A percentile compares a stretch with the other conserved stretches of the same genome.
Evolutionary conservation across 805 yeast species (phyloP).

Genomic region (Clavispora carvajalis): DNA sequence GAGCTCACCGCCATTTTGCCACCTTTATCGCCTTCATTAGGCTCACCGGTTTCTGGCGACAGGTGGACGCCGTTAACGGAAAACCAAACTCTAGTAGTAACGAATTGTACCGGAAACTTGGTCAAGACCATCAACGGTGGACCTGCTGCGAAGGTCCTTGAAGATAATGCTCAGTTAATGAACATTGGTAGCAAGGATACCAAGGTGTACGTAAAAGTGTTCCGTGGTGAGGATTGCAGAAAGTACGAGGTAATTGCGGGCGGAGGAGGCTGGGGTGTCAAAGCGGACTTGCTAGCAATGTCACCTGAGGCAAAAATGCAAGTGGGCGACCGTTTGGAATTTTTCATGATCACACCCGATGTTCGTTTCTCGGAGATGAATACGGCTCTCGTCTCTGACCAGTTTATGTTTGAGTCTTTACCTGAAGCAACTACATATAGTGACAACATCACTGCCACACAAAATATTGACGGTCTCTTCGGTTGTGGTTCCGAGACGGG

Average conservation of each 20-base stretch:
- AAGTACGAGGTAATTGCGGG: constrained; percentile 61
- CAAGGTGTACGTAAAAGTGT: constrained; percentile 34
- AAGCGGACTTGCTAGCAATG: constrained; percentile 59
- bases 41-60: constrained; percentile 15
- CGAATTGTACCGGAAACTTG: constrained; percentile 52
- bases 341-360: constrained; percentile 40
- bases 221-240: constrained; percentile 6
- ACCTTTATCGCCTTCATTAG: constrained; percentile 6
- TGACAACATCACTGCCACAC: constrained; percentile 1
- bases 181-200: constrained; percentile 38
- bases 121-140: constrained; percentile 48
- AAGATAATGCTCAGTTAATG: constrained; percentile 38
- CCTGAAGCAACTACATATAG: constrained; percentile 24
- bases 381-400: constrained; percentile 7
- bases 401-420: constrained; percentile 26
- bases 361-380: constrained; percentile 15
- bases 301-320: constrained; percentile 49
- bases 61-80: constrained; percentile 30
- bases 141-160: constrained; percentile 56
- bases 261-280: constrained; percentile 73
- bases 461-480: constrained; percentile 10
- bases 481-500: constrained; percentile 17
- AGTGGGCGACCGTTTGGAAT: constrained; percentile 44
- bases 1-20: constrained; percentile 24
- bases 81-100: constrained; percentile 33